These are phyloP conservation scores for Micractinium conductrix DNA, from an alignment of 139 green algal species.

Conservation along the genomic window DNA sequence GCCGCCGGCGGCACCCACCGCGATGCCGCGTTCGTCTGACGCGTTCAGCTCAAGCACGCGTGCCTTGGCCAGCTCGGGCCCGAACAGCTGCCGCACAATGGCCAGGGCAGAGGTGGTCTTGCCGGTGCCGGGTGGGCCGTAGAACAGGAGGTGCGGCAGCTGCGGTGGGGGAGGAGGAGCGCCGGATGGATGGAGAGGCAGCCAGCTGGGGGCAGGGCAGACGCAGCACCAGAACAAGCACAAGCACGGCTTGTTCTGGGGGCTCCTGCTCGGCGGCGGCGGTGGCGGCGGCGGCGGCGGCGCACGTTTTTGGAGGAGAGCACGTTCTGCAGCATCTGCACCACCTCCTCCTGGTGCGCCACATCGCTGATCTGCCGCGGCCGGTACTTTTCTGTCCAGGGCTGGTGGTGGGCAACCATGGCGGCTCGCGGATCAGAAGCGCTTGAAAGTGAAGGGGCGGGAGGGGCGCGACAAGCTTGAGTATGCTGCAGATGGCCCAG, in stretches of 20 bases:
- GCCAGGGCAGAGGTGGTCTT: conserved; percentile 97
- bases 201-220: too few relatives aligned
- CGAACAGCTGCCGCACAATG: conserved; percentile 94
- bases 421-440: not conserved
- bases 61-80: conserved; percentile 64
- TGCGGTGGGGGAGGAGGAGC: conserved; percentile 27
- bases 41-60: conserved; percentile 99
- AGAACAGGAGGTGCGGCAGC: conserved; percentile 97
- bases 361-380: conserved; percentile 92
- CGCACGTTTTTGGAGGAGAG: conserved; percentile 87
- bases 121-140: conserved; percentile 97
- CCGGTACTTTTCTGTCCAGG: conserved; percentile 90
- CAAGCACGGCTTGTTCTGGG: too few relatives aligned
- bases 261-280: too few relatives aligned
- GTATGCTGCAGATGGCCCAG: too few relatives aligned
- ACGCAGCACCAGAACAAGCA: too few relatives aligned
- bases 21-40: conserved; percentile 95
- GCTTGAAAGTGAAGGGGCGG: not conserved
- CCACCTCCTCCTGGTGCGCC: conserved; percentile 93
- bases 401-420: conserved; percentile 36
- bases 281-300: too few relatives aligned
- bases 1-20: conserved; percentile 64
- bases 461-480: too few relatives aligned
- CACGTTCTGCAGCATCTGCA: conserved; percentile 85
- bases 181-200: too few relatives aligned